A percentile compares a stretch with the other conserved stretches of the same genome.
These are phyloP conservation scores for Panus rudis DNA, from an alignment of 768 basidiomycete genomes.

Conservation along the genomic window DNA sequence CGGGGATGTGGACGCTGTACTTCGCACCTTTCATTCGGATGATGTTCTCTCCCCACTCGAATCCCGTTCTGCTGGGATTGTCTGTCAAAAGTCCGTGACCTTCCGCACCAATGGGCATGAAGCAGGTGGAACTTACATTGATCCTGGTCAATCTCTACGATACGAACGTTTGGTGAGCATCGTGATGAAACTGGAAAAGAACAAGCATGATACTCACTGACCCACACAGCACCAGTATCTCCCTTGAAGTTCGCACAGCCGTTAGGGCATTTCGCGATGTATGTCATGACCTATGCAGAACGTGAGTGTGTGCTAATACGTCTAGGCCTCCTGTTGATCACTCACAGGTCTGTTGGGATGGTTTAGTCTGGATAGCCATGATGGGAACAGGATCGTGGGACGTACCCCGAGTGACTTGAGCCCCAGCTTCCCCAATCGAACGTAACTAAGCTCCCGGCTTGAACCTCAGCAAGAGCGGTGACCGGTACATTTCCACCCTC, in stretches of 20 bases:
- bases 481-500: constrained; percentile 11
- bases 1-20: constrained; percentile 17
- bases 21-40: constrained; percentile 6
- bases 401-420: constrained; percentile 12
- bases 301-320: neutral
- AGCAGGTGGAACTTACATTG: constrained; percentile 5
- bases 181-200: neutral
- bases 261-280: constrained; percentile 10
- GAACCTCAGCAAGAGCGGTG: constrained; percentile 3
- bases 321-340: neutral
- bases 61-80: constrained; percentile 8
- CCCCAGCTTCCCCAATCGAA: constrained; percentile 14
- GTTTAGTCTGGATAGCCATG: neutral
- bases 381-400: neutral
- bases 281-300: constrained; percentile 10
- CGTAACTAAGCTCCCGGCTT: constrained; percentile 10
- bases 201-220: constrained; percentile 9
- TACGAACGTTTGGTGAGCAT: neutral
- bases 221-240: constrained; percentile 14
- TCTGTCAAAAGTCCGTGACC: constrained; percentile 1
- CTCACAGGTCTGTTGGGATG: constrained; percentile 5
- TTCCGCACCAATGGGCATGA: neutral
- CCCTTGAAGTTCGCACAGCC: constrained; percentile 15
- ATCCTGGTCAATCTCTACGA: constrained; percentile 13
- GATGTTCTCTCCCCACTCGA: constrained; percentile 10